Conservation (phyloP, 495 filamentous ascomycete species). For the Mycothermus thermophilus region DNA sequence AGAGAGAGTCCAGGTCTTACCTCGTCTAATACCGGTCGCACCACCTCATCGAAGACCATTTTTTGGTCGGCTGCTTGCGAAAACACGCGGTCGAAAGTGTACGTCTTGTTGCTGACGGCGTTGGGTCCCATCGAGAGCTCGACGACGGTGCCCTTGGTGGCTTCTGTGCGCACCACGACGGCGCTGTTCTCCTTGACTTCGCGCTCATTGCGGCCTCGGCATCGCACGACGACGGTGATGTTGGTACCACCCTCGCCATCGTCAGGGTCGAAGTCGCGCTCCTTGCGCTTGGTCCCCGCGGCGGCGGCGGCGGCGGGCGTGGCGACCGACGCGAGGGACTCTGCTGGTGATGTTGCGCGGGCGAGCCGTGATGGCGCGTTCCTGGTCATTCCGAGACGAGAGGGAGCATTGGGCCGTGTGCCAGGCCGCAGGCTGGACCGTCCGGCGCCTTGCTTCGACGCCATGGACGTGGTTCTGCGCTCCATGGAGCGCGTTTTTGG, state of each 20-base stretch:
- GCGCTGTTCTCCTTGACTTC: conserved; percentile 87
- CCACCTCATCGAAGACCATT: conserved; percentile 89
- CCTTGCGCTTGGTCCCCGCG: conserved; percentile 56
- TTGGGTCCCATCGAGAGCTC: conserved; percentile 86
- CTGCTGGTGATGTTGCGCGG: conserved; percentile 46
- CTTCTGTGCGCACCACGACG: conserved; percentile 78
- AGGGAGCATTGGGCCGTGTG: conserved; percentile 3
- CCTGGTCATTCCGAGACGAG: conserved; percentile 6
- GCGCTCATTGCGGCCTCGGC: conserved; percentile 80
- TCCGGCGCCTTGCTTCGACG: conserved; percentile 7
- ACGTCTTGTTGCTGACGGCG: conserved; percentile 87
- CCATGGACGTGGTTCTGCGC: conserved; percentile 18
- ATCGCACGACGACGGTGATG: conserved; percentile 93
- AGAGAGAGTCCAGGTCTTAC: conserved; percentile 37
- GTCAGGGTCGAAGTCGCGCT: conserved; percentile 65
- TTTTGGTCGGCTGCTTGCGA: conserved; percentile 87
- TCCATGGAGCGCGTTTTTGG: conserved; percentile 18
- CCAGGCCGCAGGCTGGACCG: conserved; percentile 21
- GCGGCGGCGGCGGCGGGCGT: conserved; percentile 36
- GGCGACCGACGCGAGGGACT: conserved; percentile 48
- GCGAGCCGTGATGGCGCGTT: conserved; percentile 22
- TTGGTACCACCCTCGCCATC: conserved; percentile 75
- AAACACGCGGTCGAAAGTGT: conserved; percentile 94
- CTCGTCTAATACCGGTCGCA: conserved; percentile 81
- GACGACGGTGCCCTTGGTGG: conserved; percentile 66